These are phyloP conservation scores for Pistacia atlantica DNA, from an alignment of 345 rosid genomes.

Conservation along the genomic window DNA sequence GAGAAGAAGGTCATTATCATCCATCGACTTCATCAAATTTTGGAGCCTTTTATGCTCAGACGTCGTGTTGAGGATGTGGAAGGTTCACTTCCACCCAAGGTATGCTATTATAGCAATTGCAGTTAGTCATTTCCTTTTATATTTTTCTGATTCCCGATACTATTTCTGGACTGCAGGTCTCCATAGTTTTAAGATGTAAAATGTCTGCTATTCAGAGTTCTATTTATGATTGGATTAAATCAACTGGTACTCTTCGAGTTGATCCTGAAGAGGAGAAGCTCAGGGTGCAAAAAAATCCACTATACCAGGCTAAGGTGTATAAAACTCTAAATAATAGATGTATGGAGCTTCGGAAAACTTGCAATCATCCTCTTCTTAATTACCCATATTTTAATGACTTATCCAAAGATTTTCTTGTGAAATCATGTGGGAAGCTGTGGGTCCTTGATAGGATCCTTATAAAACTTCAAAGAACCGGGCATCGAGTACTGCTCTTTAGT, in stretches of 20 bases:
- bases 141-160: constrained; percentile 27
- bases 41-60: constrained; percentile 99
- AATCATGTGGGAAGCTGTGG: constrained; percentile 98
- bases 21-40: constrained; percentile 98
- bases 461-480: constrained; percentile 94
- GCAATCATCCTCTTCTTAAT: constrained; percentile 98
- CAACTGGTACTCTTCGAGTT: constrained; percentile 93
- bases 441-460: constrained; percentile 89
- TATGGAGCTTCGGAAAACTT: constrained; percentile 97
- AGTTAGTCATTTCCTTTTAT: constrained; percentile 7
- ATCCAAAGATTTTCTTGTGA: constrained; percentile 89
- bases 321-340: constrained; percentile 90
- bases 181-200: constrained; percentile 89
- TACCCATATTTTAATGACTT: constrained; percentile 88
- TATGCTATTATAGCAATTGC: constrained; percentile 31
- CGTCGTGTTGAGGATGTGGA: constrained; percentile 99
- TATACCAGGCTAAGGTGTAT: constrained; percentile 76
- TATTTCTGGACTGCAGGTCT: constrained; percentile 63
- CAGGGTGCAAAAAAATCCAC: constrained; percentile 73
- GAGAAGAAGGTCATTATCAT: constrained; percentile 98
- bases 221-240: constrained; percentile 97
- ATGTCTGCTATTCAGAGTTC: constrained; percentile 99
- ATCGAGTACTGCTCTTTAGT: constrained; percentile 95
- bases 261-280: constrained; percentile 94
- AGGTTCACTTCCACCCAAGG: constrained; percentile 99